Conservation (phyloP, 2,329 filamentous ascomycete genomes). For the Monilinia vaccinii-corymbosi region DNA sequence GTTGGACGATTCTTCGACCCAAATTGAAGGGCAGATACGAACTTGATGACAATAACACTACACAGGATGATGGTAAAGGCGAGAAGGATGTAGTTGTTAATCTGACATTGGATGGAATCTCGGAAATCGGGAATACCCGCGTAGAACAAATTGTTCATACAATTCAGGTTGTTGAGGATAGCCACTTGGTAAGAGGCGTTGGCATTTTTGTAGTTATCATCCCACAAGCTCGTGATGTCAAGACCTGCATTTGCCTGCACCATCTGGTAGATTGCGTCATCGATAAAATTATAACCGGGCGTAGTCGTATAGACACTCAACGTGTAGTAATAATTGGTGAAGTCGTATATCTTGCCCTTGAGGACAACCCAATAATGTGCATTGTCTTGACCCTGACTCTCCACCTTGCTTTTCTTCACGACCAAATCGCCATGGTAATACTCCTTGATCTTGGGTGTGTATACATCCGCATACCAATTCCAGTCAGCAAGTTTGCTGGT, state of each 20-base stretch:
- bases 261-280: constrained; percentile 54
- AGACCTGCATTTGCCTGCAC: constrained; percentile 69
- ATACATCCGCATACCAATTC: constrained; percentile 69
- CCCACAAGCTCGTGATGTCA: constrained; percentile 63
- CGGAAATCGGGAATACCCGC: constrained; percentile 81
- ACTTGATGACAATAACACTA: constrained; percentile 74
- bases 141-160: constrained; percentile 77
- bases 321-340: constrained; percentile 87
- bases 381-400: constrained; percentile 54
- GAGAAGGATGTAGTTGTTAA: constrained; percentile 86
- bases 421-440: constrained; percentile 87
- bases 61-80: constrained; percentile 81
- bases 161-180: constrained; percentile 62
- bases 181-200: constrained; percentile 43
- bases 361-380: constrained; percentile 74
- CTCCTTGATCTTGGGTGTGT: constrained; percentile 70
- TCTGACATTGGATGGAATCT: constrained; percentile 62
- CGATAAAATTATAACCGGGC: constrained; percentile 60
- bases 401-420: constrained; percentile 50
- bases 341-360: constrained; percentile 69
- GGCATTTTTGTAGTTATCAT: constrained; percentile 39
- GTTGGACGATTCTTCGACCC: constrained; percentile 82
- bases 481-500: constrained; percentile 49
- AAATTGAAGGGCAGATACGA: constrained; percentile 85
- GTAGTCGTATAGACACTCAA: constrained; percentile 43